A percentile compares a stretch with the other conserved stretches of the same genome.
phyloP scores from a whole-genome alignment of 2,329 filamentous ascomycete species.

The Colletotrichum tamarilloi region DNA sequence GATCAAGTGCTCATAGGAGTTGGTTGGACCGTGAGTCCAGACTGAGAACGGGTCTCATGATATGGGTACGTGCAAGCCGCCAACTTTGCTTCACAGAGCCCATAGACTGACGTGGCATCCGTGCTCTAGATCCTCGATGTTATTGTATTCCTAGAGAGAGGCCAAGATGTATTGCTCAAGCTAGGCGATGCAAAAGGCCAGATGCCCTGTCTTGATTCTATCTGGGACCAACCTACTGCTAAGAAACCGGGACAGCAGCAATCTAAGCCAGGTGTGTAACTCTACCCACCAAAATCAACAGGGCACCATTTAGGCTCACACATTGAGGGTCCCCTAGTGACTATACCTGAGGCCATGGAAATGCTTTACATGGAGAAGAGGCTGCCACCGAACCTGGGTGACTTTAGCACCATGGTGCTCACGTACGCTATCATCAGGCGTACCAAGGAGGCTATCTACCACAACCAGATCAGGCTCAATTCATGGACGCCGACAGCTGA shows the following conservation, averaged over 20 bases:
- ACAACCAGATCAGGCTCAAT: conserved; percentile 42
- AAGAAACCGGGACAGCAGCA: background rate
- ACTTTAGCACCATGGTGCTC: conserved; percentile 48
- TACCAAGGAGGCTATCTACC: conserved; percentile 44
- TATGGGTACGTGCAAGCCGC: background rate
- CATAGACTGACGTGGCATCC: background rate
- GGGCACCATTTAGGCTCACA: background rate
- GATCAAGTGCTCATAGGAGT: background rate
- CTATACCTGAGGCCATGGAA: conserved; percentile 42
- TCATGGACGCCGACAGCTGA: conserved; percentile 40
- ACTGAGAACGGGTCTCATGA: background rate
- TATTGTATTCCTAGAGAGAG: background rate
- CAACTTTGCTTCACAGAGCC: background rate
- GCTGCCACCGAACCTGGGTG: conserved; percentile 43
- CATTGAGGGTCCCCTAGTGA: conserved; percentile 8
- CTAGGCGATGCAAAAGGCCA: background rate
- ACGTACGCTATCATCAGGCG: conserved; percentile 48
- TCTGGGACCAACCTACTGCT: background rate
- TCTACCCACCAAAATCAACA: background rate
- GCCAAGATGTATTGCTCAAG: background rate
- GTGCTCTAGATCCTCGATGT: background rate
- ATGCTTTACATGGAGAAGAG: conserved; percentile 48
- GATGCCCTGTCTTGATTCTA: background rate
- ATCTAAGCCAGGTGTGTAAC: background rate
- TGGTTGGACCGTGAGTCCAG: background rate